These are phyloP conservation scores for Apiospora kogelbergensis DNA, from an alignment of 2,329 filamentous ascomycete genomes.

Conservation along the genomic window DNA sequence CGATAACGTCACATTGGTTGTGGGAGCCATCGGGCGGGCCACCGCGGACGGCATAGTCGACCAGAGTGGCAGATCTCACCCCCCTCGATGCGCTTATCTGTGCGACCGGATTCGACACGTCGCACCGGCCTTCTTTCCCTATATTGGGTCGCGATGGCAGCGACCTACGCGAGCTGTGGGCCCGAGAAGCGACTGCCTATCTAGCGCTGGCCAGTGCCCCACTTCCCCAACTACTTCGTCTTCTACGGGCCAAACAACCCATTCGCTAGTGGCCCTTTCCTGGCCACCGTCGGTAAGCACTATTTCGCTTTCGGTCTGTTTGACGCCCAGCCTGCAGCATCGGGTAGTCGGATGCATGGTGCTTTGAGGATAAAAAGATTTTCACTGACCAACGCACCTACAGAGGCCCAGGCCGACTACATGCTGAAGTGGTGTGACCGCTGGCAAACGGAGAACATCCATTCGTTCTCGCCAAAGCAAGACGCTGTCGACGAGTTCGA, in stretches of 20 bases:
- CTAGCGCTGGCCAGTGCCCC: not conserved
- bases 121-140: not conserved
- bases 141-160: not conserved
- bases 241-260: not conserved
- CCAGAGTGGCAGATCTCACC: not conserved
- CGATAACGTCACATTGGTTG: not conserved
- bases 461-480: not conserved
- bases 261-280: not conserved
- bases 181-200: not conserved
- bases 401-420: not conserved
- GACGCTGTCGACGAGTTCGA: not conserved
- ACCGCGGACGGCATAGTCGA: not conserved
- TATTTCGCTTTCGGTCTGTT: not conserved
- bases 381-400: not conserved
- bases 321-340: too few relatives aligned
- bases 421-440: not conserved
- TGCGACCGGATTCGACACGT: not conserved
- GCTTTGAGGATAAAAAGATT: too few relatives aligned
- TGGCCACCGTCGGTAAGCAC: not conserved
- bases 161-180: not conserved
- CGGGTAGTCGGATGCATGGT: too few relatives aligned
- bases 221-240: constrained; percentile 7
- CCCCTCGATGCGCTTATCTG: not conserved
- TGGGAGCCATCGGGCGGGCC: not conserved
- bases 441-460: not conserved